A percentile compares a stretch with the other conserved stretches of the same genome.
Evolutionary conservation across 257 asterid species (phyloP).

Genomic region (Lithospermum erythrorhizon): DNA sequence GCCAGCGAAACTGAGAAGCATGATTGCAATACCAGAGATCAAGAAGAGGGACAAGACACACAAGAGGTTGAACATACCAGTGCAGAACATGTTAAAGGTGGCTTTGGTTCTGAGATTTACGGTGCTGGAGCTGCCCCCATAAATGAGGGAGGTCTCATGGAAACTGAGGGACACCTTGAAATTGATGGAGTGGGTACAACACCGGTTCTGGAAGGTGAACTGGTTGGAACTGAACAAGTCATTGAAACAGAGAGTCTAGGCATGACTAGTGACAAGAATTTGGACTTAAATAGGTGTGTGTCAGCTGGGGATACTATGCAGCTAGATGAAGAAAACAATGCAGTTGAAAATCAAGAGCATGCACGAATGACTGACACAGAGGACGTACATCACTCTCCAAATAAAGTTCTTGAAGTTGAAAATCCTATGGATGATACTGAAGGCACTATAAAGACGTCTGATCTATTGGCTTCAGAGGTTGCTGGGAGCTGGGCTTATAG

Average conservation of each 20-base stretch:
- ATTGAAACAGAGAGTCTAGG: constrained; percentile 58
- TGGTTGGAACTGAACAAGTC: constrained; percentile 49
- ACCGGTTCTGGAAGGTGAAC: constrained; percentile 27
- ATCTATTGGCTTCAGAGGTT: constrained; percentile 83
- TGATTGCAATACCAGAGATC: constrained; percentile 52
- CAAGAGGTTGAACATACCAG: constrained; percentile 69
- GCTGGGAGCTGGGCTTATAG: constrained; percentile 92
- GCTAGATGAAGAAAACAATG: constrained; percentile 30
- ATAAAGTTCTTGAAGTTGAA: constrained; percentile 8
- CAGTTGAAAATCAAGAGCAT: constrained; percentile 21
- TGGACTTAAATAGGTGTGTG: constrained; percentile 34
- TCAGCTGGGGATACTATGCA: constrained; percentile 38
- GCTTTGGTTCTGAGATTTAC: constrained; percentile 75
- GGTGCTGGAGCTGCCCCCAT: constrained; percentile 36
- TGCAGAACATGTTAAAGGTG: constrained; percentile 36
- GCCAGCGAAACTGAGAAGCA: constrained; percentile 73
- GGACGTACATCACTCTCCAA: constrained; percentile 15
- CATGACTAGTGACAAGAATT: constrained; percentile 16
- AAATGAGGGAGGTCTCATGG: constrained; percentile 37
- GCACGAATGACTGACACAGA: constrained; percentile 11
- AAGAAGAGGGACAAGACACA: constrained; percentile 48
- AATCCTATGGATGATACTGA: constrained; percentile 47
- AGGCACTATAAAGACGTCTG: constrained; percentile 53
- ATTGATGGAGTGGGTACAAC: constrained; percentile 36
- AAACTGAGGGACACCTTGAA: constrained; percentile 51